phyloP scores from a whole-genome alignment of 257 asterid species.

The Forsythia viridissima region DNA sequence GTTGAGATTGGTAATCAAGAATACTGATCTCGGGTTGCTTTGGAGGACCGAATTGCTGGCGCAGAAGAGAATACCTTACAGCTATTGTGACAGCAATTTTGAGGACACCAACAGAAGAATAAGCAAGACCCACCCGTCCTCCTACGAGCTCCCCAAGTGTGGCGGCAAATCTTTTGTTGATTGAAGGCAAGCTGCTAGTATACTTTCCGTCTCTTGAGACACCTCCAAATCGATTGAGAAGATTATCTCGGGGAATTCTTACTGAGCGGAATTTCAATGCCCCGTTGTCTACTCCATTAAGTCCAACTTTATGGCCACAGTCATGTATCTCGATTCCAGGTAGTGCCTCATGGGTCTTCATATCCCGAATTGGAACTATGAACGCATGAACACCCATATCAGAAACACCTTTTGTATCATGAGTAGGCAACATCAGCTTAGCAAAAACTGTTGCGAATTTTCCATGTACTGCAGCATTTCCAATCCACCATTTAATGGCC shows the following conservation, averaged over 20 bases:
- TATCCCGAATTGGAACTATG: slow-evolving; percentile 86
- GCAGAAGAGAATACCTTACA: slow-evolving; percentile 73
- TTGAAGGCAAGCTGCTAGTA: slow-evolving; percentile 79
- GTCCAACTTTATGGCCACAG: slow-evolving; percentile 94
- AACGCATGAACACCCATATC: slow-evolving; percentile 99
- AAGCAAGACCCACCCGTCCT: slow-evolving; percentile 96
- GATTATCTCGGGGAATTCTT: slow-evolving; percentile 88
- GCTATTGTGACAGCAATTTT: slow-evolving; percentile 81
- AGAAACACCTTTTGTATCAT: slow-evolving; percentile 64
- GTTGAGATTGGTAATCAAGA: slow-evolving; percentile 96
- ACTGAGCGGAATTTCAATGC: slow-evolving; percentile 82
- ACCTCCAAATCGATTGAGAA: slow-evolving; percentile 93
- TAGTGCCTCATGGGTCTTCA: slow-evolving; percentile 62
- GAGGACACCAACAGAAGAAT: slow-evolving; percentile 86
- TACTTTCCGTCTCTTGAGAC: slow-evolving; percentile 86
- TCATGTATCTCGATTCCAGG: slow-evolving; percentile 92
- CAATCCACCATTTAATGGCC: slow-evolving; percentile 99
- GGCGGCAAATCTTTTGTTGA: slow-evolving; percentile 90
- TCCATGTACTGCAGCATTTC: slow-evolving; percentile 99
- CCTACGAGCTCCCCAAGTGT: slow-evolving; percentile 98
- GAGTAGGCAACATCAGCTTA: slow-evolving; percentile 76
- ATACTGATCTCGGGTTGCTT: slow-evolving; percentile 90
- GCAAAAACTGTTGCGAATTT: slow-evolving; percentile 98
- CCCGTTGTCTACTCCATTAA: slow-evolving; percentile 96
- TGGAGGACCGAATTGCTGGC: slow-evolving; percentile 98